Conservation (phyloP, 1,139 yeast species). For the Nadsonia starkeyi-henricii region DNA sequence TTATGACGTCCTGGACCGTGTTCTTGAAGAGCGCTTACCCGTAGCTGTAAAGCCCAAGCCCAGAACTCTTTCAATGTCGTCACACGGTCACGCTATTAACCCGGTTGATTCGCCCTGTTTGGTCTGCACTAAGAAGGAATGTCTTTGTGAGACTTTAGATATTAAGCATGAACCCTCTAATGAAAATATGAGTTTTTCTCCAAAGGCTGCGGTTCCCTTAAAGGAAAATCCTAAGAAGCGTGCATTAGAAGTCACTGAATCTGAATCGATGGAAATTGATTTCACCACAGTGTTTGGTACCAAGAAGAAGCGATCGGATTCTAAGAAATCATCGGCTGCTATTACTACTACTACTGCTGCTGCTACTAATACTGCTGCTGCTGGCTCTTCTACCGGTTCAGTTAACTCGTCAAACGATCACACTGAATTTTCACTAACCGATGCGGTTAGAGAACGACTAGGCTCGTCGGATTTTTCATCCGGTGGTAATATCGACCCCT, state of each 20-base stretch:
- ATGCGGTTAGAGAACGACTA: conserved; percentile 2
- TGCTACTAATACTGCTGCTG: too few species aligned
- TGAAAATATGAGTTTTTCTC: conserved; percentile 6
- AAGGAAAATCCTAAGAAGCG: conserved; percentile 4
- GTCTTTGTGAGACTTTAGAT: conserved; percentile 58
- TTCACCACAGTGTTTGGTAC: conserved; percentile 17
- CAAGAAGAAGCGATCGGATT: conserved; percentile 3
- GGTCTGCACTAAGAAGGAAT: conserved; percentile 53
- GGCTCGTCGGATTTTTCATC: conserved; percentile 1
- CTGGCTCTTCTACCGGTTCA: background rate
- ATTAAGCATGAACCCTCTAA: conserved; percentile 7
- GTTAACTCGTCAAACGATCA: background rate
- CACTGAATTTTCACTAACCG: conserved; percentile 2
- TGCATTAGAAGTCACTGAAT: conserved; percentile 4
- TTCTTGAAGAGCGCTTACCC: conserved; percentile 26
- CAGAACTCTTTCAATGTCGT: too few species aligned
- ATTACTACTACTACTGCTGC: too few species aligned
- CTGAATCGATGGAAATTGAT: conserved; percentile 20
- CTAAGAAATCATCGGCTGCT: background rate
- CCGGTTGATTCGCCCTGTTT: conserved; percentile 36
- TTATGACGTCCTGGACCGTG: conserved; percentile 26
- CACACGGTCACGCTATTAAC: too few species aligned
- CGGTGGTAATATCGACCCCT: conserved; percentile 50
- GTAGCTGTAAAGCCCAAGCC: conserved; percentile 12
- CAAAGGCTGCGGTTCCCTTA: conserved; percentile 1